Conservation (phyloP, 2,329 filamentous ascomycete genomes). For the Hypoxylon sp. region DNA sequence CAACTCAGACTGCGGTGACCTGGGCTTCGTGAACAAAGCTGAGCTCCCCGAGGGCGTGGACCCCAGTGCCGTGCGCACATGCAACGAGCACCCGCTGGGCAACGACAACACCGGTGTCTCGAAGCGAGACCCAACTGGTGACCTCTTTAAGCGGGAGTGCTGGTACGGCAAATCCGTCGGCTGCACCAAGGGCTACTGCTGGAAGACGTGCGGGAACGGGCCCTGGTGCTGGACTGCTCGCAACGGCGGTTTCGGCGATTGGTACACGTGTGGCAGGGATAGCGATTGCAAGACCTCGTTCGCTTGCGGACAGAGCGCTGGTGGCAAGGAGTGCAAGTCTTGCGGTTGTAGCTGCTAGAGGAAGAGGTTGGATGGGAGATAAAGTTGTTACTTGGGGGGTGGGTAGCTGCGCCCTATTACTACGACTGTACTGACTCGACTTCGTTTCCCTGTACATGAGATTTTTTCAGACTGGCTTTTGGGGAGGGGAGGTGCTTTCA, state of each 20-base stretch:
- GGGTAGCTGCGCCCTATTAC: background rate
- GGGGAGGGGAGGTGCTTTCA: background rate
- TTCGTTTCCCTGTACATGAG: conserved; percentile 1
- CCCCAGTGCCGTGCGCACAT: conserved; percentile 10
- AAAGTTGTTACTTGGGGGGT: background rate
- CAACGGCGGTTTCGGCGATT: conserved; percentile 28
- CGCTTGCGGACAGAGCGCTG: conserved; percentile 4
- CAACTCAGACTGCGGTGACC: conserved; percentile 4
- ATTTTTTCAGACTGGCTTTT: conserved; percentile 1
- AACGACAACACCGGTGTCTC: background rate
- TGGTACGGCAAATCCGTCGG: conserved; percentile 16
- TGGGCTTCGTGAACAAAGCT: conserved; percentile 1
- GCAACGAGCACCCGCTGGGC: conserved; percentile 27
- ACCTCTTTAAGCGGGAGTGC: conserved; percentile 24
- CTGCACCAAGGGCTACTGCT: conserved; percentile 27
- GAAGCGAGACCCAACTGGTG: background rate
- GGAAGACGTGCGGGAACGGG: conserved; percentile 27
- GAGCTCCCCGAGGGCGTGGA: conserved; percentile 20
- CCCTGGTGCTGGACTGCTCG: conserved; percentile 31
- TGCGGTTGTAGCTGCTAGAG: conserved; percentile 31
- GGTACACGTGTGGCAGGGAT: conserved; percentile 15
- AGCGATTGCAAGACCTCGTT: conserved; percentile 14
- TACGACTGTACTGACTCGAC: background rate
- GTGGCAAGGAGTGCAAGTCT: conserved; percentile 4
- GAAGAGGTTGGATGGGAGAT: background rate